phyloP scores from a whole-genome alignment of 371 early-diverging fungal genomes.

The Actinomucor elegans region DNA sequence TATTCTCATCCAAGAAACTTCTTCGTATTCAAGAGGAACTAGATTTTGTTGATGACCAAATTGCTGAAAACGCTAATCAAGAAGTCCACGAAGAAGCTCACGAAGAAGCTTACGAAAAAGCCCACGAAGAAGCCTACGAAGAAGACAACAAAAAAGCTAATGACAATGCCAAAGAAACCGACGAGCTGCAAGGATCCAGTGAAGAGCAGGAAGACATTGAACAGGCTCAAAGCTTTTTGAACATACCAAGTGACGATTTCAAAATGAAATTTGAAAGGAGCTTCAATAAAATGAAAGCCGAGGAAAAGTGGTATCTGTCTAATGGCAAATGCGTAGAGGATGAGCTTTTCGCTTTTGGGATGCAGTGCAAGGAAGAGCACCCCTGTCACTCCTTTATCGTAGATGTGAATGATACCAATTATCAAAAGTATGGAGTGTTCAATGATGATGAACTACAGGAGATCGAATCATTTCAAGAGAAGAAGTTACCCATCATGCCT shows the following conservation, averaged over 20 bases:
- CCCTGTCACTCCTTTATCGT: slow-evolving; percentile 15
- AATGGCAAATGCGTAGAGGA: slow-evolving; percentile 20
- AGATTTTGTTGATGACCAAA: slow-evolving; percentile 8
- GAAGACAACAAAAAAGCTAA: slow-evolving; percentile 5
- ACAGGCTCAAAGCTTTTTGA: slow-evolving; percentile 3
- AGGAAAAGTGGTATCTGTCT: slow-evolving; percentile 19
- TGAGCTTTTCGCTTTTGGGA: slow-evolving; percentile 19
- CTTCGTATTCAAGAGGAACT: slow-evolving; percentile 3
- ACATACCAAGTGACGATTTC: slow-evolving; percentile 7
- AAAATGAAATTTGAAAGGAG: slow-evolving; percentile 12
- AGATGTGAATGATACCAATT: slow-evolving; percentile 10
- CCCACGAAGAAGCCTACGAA: background rate
- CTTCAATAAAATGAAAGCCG: slow-evolving; percentile 13
- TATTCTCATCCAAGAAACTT: slow-evolving; percentile 11
- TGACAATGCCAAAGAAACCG: background rate
- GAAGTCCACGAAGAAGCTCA: background rate
- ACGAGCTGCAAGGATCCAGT: background rate
- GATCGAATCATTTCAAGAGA: slow-evolving; percentile 7
- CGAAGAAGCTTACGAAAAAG: slow-evolving; percentile 2
- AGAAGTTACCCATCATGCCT: slow-evolving; percentile 8
- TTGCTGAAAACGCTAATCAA: background rate
- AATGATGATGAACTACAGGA: slow-evolving; percentile 12
- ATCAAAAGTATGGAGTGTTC: slow-evolving; percentile 8
- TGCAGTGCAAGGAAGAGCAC: slow-evolving; percentile 16
- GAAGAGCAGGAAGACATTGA: slow-evolving; percentile 5